Percentiles rank a stretch among this genome's conserved stretches.
Conservation (phyloP, 306 rosid species). For the Argentina anserina region DNA sequence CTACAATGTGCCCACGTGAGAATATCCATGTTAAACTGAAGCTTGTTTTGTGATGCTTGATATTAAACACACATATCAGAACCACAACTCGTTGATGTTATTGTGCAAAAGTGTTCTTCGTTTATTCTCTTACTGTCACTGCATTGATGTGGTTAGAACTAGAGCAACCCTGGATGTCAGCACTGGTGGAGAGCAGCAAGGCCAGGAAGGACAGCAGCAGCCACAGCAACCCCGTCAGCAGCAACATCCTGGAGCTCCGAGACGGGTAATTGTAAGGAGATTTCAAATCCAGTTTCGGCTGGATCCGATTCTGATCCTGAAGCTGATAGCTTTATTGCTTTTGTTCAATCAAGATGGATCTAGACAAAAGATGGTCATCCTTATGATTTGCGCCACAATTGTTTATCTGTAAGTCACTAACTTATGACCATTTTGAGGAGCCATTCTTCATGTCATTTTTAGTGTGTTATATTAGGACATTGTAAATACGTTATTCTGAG, state of each 20-base stretch:
- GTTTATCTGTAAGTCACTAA: slow-evolving; percentile 73
- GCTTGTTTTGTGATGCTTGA: background rate
- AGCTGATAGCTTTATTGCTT: slow-evolving; percentile 91
- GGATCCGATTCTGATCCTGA: slow-evolving; percentile 80
- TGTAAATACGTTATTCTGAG: background rate
- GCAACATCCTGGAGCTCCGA: slow-evolving; percentile 77
- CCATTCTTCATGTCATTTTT: slow-evolving; percentile 6
- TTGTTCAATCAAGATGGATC: slow-evolving; percentile 98
- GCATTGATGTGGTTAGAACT: slow-evolving; percentile 29
- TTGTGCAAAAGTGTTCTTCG: background rate
- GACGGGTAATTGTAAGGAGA: slow-evolving; percentile 79
- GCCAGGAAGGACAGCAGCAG: slow-evolving; percentile 66
- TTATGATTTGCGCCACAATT: slow-evolving; percentile 72
- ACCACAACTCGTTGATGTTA: too few relatives aligned
- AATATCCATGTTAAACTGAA: slow-evolving; percentile 4
- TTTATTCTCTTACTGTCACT: slow-evolving; percentile 19
- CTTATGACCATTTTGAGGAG: background rate
- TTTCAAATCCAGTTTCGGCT: slow-evolving; percentile 92
- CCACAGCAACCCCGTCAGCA: slow-evolving; percentile 56
- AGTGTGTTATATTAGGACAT: background rate
- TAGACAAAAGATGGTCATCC: slow-evolving; percentile 77
- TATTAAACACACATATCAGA: background rate
- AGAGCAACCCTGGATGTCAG: slow-evolving; percentile 60
- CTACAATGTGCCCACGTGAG: slow-evolving; percentile 81
- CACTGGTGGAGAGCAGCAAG: slow-evolving; percentile 54